Evolutionary conservation across 345 rosid species (phyloP).

Genomic region (sweet orange (Citrus sinensis)): DNA sequence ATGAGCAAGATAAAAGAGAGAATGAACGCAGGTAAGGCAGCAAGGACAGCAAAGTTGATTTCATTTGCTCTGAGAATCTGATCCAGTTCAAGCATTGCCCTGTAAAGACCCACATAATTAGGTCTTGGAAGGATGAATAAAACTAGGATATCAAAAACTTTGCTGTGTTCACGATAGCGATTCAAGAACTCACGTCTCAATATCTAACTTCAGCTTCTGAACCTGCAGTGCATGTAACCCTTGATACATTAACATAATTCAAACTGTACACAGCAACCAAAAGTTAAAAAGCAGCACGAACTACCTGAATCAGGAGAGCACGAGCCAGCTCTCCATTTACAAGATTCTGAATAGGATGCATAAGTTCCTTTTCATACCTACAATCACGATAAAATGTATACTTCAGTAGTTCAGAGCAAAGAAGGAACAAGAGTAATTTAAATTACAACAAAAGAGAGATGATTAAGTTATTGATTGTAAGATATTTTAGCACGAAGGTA

Average conservation of each 20-base stretch:
- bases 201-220: constrained; percentile 91
- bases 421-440: neutral
- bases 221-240: constrained; percentile 54
- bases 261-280: constrained; percentile 14
- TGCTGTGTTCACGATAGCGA: constrained; percentile 12
- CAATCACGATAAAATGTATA: neutral
- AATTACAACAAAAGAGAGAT: neutral
- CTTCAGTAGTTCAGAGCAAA: neutral
- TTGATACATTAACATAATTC: constrained; percentile 5
- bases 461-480: neutral
- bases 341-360: constrained; percentile 87
- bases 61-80: constrained; percentile 96
- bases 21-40: constrained; percentile 95
- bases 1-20: constrained; percentile 61
- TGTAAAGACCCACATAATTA: constrained; percentile 26
- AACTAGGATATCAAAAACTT: constrained; percentile 2
- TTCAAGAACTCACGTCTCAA: constrained; percentile 75
- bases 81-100: constrained; percentile 97
- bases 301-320: constrained; percentile 92
- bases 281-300: constrained; percentile 1
- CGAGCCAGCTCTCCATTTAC: constrained; percentile 93
- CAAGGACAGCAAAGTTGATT: constrained; percentile 90
- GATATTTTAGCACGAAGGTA: neutral
- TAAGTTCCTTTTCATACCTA: constrained; percentile 88
- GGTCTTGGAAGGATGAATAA: constrained; percentile 14